Base-by-base conservation (phyloP, 169 alveolate genomes). In the Cystoisospora suis region DNA sequence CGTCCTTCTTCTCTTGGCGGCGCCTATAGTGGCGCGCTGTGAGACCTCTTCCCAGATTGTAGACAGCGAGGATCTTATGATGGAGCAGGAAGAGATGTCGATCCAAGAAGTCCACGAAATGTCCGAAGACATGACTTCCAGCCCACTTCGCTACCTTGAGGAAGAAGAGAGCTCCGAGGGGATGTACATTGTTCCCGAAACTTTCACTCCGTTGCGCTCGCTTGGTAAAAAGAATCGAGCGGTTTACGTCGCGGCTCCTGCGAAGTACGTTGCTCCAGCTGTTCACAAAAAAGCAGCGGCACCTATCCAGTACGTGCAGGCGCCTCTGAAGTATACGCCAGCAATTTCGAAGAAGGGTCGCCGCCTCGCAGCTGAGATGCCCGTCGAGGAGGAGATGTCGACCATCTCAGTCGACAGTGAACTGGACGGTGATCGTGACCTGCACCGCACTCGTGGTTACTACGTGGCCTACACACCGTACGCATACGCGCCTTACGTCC, bases 141-240 rank as follows among this genome's bases (percentile, higher is more conserved):
- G 45, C 3, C 77, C 77, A 20, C 9, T 65, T 36, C 77, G 77
- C n/a, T 65, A 9, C n/a, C 77, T 65, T 20, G 77, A 65, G 34
- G 77, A 65, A 65, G 77, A 65, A 7, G 34, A 44, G 45, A 65
- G 45, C 40, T 36, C n/a, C 36, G 77, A 17, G 7, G 75, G 44
- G 5, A 12, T 65, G n/a, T 23, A 32, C 40, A 36, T 65, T 17
- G 34, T 65, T 65, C 77, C 77, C 7, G 77, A 65, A 44, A 65
- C 77, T 23, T 9, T 44, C 42, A 32, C 77, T 27, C 77, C 77
- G 36, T 32, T 65, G 36, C 77, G 77, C 77, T 20, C 34, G 5
- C 77, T 65, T 6, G 77, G 77, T 44, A 65, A 65, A 44, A 65
- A 65, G n/a, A 65, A 65, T 44, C 77, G 77, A 3, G 77, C 77